Evolutionary conservation across 176 grass and related monocot species (phyloP).

Genomic region (Puya raimondii): DNA sequence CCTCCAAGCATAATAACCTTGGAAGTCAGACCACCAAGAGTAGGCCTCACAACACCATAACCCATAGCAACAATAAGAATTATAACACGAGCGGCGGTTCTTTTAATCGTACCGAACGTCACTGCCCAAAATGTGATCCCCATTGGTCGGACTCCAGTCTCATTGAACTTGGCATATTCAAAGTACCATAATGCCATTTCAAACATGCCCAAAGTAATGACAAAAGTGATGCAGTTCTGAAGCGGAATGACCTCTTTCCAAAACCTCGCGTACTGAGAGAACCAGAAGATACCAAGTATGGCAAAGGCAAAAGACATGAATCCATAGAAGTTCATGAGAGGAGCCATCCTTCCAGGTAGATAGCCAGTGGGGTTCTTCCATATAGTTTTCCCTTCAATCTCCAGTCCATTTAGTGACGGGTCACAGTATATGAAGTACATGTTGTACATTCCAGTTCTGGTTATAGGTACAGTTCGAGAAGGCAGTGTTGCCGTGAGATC

Average conservation of each 20-base stretch:
- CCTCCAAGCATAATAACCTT: conserved; percentile 93
- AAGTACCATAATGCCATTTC: conserved; percentile 99
- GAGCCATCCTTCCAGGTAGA: conserved; percentile 90
- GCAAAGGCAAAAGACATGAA: conserved; percentile 88
- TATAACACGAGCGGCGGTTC: conserved; percentile 72
- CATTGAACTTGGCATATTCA: conserved; percentile 92
- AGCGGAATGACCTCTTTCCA: conserved; percentile 96
- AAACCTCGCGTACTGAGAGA: conserved; percentile 91
- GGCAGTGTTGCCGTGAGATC: conserved; percentile 59
- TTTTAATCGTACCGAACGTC: conserved; percentile 84
- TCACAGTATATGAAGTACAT: conserved; percentile 97
- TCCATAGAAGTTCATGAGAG: conserved; percentile 94
- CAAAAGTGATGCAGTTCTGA: conserved; percentile 98
- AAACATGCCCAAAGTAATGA: conserved; percentile 94
- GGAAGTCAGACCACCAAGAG: conserved; percentile 85
- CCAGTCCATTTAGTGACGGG: conserved; percentile 53
- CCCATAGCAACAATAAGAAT: conserved; percentile 95
- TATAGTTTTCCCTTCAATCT: conserved; percentile 86
- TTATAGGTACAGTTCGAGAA: conserved; percentile 58
- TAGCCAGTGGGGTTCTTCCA: conserved; percentile 99
- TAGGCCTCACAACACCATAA: conserved; percentile 88
- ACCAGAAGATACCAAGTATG: conserved; percentile 86
- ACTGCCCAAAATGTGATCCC: conserved; percentile 99
- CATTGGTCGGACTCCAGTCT: conserved; percentile 72
- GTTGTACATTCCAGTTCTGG: conserved; percentile 93